phyloP scores from a whole-genome alignment of 768 basidiomycete species.

The Aureoboletus auriporus region DNA sequence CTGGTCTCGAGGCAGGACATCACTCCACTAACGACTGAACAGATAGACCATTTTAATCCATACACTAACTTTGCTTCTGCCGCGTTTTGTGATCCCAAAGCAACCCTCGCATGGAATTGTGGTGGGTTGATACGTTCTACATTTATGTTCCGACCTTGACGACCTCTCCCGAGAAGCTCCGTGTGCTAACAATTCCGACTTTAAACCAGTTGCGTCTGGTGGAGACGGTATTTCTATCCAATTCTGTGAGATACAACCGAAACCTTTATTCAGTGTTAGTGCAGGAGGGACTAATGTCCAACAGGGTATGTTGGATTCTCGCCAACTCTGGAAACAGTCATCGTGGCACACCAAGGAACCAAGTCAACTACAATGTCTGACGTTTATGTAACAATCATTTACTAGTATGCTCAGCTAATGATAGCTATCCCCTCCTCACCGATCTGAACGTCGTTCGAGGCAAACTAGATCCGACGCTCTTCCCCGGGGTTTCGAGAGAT shows the following conservation, averaged over 20 bases:
- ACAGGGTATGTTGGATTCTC: conserved; percentile 37
- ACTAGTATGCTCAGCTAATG: neutral
- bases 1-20: conserved; percentile 33
- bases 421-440: conserved; percentile 31
- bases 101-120: conserved; percentile 46
- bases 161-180: conserved; percentile 21
- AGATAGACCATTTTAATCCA: conserved; percentile 41
- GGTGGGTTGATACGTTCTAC: conserved; percentile 34
- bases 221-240: conserved; percentile 39
- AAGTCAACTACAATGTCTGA: conserved; percentile 28
- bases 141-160: conserved; percentile 2
- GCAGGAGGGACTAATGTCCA: neutral
- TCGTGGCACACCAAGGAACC: conserved; percentile 35
- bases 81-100: conserved; percentile 41
- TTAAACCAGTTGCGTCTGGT: conserved; percentile 41
- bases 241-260: conserved; percentile 33
- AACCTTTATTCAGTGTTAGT: neutral
- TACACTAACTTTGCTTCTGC: conserved; percentile 48
- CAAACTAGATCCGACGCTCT: conserved; percentile 37
- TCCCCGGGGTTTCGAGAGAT: conserved; percentile 39
- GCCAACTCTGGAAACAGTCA: conserved; percentile 29
- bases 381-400: no score
- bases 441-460: conserved; percentile 34
- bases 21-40: conserved; percentile 32
- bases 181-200: conserved; percentile 40